Base-by-base conservation (phyloP, 176 grass and related monocot species). In the Otatea glauca region DNA sequence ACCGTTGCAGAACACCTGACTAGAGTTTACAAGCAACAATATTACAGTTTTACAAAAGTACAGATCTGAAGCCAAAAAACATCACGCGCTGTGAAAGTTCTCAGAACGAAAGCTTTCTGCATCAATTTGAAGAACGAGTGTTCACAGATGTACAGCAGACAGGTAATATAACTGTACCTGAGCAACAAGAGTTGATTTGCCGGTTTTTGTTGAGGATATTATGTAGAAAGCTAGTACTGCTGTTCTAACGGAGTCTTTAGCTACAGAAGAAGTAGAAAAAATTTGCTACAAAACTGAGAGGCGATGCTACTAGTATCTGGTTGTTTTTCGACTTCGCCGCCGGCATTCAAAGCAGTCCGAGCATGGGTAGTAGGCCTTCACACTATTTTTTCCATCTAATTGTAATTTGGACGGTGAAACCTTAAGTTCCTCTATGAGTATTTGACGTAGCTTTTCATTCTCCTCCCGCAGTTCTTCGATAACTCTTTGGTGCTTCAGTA, bases 291-390 rank as follows among this genome's bases (percentile, higher is more conserved):
- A 39, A 56, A 7, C 6, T 41, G 17, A 24, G 41, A 49, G 34
- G n/a, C 24, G 20, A 86, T 50, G 17, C 74, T 25, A 60, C 29
- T 82, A 44, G 67, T 84, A 98, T 93, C 87, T 93, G 59, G 65
- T 82, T 24, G 66, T 43, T 67, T 87, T 98, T 78, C 89, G 87
- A 73, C 73, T 90, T 82, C 85, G 86, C 42, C 91, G 79, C 27
- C 93, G 93, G 35, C 96, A 98, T 61, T 98, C 91, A 70, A 96
- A 98, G 87, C 96, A 98, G 44, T 98, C 91, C 5, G 87, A 93
- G 90, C 91, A 98, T 16, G 92, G 85, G 54, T 86, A 86, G 58
- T 93, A 90, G 69, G 74, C 72, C 34, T 84, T 92, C 39, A 74
- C 78, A 85, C 78, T 79, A 63, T 54, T 84, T 56, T 55, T 80